A percentile compares a stretch with the other conserved stretches of the same genome.
Evolutionary conservation across 768 basidiomycete genomes (phyloP).

Genomic region (Leccinum variicolor): DNA sequence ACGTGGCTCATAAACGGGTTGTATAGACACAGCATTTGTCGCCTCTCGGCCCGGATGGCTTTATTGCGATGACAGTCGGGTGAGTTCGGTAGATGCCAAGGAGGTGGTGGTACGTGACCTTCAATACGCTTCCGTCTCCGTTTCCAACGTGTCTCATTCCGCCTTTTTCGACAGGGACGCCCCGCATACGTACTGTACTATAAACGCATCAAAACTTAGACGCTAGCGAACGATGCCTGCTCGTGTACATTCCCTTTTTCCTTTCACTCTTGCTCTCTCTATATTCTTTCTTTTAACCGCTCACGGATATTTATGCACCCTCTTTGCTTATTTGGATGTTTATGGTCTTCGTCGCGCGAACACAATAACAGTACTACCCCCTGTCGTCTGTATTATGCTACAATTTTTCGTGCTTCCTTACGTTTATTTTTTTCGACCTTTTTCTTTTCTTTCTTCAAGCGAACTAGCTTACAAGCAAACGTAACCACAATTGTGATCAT

Average conservation of each 20-base stretch:
- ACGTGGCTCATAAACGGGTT: neutral
- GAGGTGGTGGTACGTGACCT: conserved; percentile 73
- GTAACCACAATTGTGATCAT: conserved; percentile 23
- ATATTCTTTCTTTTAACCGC: neutral
- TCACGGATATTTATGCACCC: neutral
- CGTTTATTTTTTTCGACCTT: neutral
- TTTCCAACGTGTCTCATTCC: conserved; percentile 18
- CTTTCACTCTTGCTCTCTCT: neutral
- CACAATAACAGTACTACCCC: conserved; percentile 14
- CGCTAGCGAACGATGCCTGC: neutral
- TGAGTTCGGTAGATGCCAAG: conserved; percentile 66
- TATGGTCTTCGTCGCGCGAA: conserved; percentile 4
- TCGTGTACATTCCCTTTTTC: neutral
- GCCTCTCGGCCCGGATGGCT: conserved; percentile 86
- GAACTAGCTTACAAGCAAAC: conserved; percentile 29
- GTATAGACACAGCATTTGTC: conserved; percentile 87
- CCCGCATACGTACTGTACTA: conserved; percentile 83
- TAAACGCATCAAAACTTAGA: conserved; percentile 48
- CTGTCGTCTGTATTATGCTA: conserved; percentile 19
- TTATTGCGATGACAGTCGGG: conserved; percentile 91
- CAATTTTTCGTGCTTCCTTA: conserved; percentile 5
- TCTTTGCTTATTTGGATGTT: neutral
- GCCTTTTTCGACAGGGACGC: conserved; percentile 41
- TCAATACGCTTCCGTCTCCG: neutral
- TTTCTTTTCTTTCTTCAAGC: neutral